phyloP scores from a whole-genome alignment of 495 filamentous ascomycete species.

The Massariosphaeria phaeospora region DNA sequence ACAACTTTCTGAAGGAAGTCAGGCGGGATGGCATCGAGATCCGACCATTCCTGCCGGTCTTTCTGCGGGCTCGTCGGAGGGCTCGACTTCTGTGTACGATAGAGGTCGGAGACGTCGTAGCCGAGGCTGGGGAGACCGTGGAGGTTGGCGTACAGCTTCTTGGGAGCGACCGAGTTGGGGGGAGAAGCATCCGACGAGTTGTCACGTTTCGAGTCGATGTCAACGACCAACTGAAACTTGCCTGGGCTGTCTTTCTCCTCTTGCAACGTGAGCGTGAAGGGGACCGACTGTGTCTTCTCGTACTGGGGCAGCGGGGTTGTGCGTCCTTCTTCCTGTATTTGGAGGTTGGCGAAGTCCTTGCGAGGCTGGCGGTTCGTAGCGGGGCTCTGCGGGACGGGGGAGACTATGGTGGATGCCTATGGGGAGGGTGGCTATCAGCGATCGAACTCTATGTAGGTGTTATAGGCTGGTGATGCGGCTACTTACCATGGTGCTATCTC shows the following conservation, averaged over 20 bases:
- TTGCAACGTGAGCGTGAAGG: constrained; percentile 29
- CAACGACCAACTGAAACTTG: constrained; percentile 30
- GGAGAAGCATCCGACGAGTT: neutral
- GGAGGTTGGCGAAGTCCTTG: constrained; percentile 18
- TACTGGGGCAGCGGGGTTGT: constrained; percentile 19
- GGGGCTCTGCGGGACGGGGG: constrained; percentile 2
- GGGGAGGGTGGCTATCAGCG: neutral
- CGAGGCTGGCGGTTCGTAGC: neutral
- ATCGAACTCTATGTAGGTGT: neutral
- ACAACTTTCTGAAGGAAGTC: constrained; percentile 32
- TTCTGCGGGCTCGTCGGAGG: constrained; percentile 24
- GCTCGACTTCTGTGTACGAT: constrained; percentile 27
- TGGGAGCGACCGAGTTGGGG: constrained; percentile 2
- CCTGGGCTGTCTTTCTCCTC: constrained; percentile 31
- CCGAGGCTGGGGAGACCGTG: constrained; percentile 24
- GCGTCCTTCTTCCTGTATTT: constrained; percentile 15
- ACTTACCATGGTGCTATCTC: constrained; percentile 26
- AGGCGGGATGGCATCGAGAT: constrained; percentile 27
- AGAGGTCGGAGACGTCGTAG: constrained; percentile 27
- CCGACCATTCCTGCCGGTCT: constrained; percentile 32
- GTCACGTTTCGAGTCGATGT: constrained; percentile 20
- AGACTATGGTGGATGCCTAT: constrained; percentile 20
- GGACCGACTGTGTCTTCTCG: constrained; percentile 27
- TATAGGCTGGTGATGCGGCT: constrained; percentile 5
- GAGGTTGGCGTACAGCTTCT: constrained; percentile 26